Evolutionary conservation across 805 yeast species (phyloP).

Genomic region (Spencermartinsiella europaea): DNA sequence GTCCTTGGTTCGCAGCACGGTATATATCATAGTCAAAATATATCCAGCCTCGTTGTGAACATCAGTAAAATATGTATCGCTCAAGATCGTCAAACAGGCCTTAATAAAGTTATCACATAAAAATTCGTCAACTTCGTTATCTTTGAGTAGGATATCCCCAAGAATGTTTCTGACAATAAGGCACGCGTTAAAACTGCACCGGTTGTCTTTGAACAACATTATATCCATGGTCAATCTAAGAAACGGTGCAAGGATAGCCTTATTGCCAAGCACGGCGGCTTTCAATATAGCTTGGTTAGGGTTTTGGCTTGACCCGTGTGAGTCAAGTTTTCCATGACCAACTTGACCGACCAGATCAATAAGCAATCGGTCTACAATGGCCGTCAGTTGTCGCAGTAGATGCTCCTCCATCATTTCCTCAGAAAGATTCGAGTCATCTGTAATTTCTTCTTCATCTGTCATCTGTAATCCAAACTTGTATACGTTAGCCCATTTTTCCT

Average conservation of each 20-base stretch:
- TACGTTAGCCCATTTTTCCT: slow-evolving; percentile 70
- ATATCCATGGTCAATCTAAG: slow-evolving; percentile 69
- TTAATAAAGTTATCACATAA: slow-evolving; percentile 63
- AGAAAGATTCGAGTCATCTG: slow-evolving; percentile 75
- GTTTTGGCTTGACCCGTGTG: slow-evolving; percentile 25
- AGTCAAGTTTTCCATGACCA: slow-evolving; percentile 28
- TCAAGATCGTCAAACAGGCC: slow-evolving; percentile 59
- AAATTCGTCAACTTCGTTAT: slow-evolving; percentile 70
- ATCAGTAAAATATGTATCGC: slow-evolving; percentile 74
- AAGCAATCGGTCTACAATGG: slow-evolving; percentile 79
- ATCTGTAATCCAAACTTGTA: slow-evolving; percentile 42
- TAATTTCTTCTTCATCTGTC: slow-evolving; percentile 44
- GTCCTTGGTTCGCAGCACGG: slow-evolving; percentile 64
- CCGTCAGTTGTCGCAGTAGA: slow-evolving; percentile 84
- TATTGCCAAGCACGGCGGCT: slow-evolving; percentile 51
- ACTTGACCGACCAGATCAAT: slow-evolving; percentile 86
- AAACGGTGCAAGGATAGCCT: slow-evolving; percentile 70
- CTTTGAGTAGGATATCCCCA: slow-evolving; percentile 60
- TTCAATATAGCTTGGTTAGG: slow-evolving; percentile 43
- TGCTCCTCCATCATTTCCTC: slow-evolving; percentile 99
- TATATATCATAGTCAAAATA: slow-evolving; percentile 73
- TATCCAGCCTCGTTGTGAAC: slow-evolving; percentile 91
- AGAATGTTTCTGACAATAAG: slow-evolving; percentile 71
- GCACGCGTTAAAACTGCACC: slow-evolving; percentile 88
- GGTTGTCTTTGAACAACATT: slow-evolving; percentile 78